Evolutionary conservation across 108 stramenopile species (phyloP).

Genomic region (Hondaea fermentalgiana): DNA sequence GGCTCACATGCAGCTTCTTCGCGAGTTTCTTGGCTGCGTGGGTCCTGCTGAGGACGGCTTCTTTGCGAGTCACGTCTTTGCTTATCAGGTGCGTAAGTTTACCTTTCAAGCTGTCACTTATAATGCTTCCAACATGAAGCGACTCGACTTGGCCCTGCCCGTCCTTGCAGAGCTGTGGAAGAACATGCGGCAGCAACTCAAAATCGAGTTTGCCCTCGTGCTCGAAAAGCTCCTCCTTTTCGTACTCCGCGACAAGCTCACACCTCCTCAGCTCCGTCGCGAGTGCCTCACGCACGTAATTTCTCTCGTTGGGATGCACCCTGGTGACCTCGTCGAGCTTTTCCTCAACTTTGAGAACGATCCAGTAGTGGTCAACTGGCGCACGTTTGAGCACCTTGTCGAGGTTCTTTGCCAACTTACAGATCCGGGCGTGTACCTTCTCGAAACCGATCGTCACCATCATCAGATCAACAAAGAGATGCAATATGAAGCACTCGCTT

Average conservation of each 20-base stretch:
- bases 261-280: not conserved
- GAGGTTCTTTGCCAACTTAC: not conserved
- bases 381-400: not conserved
- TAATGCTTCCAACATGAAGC: not conserved
- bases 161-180: not conserved
- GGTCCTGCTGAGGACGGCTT: not conserved
- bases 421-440: not conserved
- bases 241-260: not conserved
- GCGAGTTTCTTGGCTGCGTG: not conserved
- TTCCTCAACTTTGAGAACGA: conserved; percentile 9
- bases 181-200: not conserved
- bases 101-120: not conserved
- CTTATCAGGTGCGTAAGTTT: not conserved
- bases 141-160: not conserved
- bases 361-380: not conserved
- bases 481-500: conserved; percentile 10
- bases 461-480: not conserved
- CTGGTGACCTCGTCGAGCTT: not conserved
- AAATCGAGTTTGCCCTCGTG: not conserved
- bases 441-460: not conserved
- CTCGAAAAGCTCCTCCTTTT: not conserved
- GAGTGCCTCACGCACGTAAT: not conserved
- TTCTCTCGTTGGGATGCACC: not conserved
- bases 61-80: not conserved
- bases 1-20: not conserved